Conservation (phyloP, 78 protist species). For the Chrysochromulina parva region DNA sequence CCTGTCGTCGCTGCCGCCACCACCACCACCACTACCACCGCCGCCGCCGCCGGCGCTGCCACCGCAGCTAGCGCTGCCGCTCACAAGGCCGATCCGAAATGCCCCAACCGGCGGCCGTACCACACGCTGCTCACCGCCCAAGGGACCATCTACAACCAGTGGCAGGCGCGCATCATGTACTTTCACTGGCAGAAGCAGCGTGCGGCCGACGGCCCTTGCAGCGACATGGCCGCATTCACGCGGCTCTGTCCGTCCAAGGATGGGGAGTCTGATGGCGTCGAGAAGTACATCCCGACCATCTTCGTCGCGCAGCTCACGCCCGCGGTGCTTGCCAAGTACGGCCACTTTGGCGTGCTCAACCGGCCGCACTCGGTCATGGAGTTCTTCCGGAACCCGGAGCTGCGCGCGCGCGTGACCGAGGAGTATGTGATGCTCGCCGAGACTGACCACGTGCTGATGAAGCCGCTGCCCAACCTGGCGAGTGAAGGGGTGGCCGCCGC, state of each 20-base stretch:
- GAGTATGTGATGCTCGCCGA: not conserved
- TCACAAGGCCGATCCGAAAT: not conserved
- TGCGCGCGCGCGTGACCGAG: not conserved
- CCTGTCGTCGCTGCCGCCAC: too few species aligned
- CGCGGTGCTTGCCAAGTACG: not conserved
- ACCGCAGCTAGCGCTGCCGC: too few species aligned
- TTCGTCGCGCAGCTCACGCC: not conserved
- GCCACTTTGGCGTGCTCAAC: slow-evolving; percentile 10
- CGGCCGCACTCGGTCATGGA: slow-evolving; percentile 21
- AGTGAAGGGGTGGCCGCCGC: not conserved
- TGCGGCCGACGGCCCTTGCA: not conserved
- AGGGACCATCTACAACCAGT: not conserved
- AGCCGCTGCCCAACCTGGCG: slow-evolving; percentile 6
- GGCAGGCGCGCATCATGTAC: slow-evolving; percentile 20
- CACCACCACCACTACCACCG: too few species aligned
- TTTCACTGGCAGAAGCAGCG: not conserved
- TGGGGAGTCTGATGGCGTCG: not conserved
- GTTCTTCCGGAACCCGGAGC: not conserved
- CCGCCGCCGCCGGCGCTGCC: too few species aligned
- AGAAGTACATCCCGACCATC: not conserved
- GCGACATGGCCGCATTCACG: not conserved
- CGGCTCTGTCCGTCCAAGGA: not conserved
- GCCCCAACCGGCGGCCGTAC: not conserved
- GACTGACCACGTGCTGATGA: not conserved
- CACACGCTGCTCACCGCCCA: slow-evolving; percentile 19